These are phyloP conservation scores for Cladosporium sp. DNA, from an alignment of 2,329 filamentous ascomycete species.

Conservation along the genomic window DNA sequence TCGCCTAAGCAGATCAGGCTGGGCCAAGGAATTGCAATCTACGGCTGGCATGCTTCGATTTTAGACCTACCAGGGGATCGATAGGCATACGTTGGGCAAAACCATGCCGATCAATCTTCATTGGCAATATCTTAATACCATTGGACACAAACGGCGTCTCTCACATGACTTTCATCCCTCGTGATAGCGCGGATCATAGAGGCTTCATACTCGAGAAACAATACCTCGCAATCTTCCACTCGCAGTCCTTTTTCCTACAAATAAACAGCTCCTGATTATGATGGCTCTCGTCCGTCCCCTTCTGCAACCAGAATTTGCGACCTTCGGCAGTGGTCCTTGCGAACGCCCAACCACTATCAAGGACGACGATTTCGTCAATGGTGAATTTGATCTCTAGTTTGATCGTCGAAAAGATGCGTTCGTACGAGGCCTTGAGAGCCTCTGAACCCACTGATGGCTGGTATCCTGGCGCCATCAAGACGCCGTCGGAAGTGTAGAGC, in stretches of 20 bases:
- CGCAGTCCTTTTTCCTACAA: slow-evolving; percentile 11
- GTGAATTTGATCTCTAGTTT: slow-evolving; percentile 14
- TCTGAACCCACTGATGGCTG: slow-evolving; percentile 11
- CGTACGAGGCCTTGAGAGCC: slow-evolving; percentile 14
- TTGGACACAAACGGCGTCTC: too few species aligned
- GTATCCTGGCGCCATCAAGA: slow-evolving; percentile 15
- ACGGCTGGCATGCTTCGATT: too few species aligned
- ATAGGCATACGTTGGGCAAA: too few species aligned
- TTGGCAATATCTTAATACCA: too few species aligned
- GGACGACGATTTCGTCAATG: slow-evolving; percentile 14
- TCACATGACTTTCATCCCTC: too few species aligned
- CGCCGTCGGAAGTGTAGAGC: slow-evolving; percentile 51
- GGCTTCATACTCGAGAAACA: slow-evolving; percentile 17
- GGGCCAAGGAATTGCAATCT: too few species aligned
- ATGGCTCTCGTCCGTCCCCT: slow-evolving; percentile 9
- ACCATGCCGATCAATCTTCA: too few species aligned
- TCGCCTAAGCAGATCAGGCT: too few species aligned
- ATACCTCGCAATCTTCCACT: slow-evolving; percentile 19
- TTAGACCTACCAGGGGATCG: too few species aligned
- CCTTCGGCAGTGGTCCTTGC: slow-evolving; percentile 16
- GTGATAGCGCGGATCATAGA: too few species aligned
- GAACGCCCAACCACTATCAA: slow-evolving; percentile 13
- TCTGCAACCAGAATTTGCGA: slow-evolving; percentile 12
- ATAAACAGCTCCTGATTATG: slow-evolving; percentile 18
- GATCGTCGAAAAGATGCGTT: slow-evolving; percentile 13